These are phyloP conservation scores for Leccinum angustisporum DNA, from an alignment of 1,284 basidiomycete genomes.

Conservation along the genomic window DNA sequence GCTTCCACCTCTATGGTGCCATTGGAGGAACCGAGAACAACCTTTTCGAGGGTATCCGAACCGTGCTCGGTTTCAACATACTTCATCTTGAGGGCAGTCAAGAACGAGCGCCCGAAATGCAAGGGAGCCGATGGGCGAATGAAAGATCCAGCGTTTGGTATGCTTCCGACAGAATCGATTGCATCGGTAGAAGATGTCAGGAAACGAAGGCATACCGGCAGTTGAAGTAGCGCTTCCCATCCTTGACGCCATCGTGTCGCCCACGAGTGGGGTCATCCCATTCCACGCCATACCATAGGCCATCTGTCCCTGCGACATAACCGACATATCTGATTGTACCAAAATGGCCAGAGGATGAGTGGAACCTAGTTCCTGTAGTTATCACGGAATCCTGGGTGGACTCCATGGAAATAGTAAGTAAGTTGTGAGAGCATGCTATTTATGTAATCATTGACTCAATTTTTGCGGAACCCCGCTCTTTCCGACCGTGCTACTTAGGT, in stretches of 20 bases:
- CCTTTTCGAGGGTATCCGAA: conserved; percentile 51
- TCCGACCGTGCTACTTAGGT: neutral
- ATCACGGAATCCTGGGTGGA: conserved; percentile 19
- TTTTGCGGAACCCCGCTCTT: conserved; percentile 6
- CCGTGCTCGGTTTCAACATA: conserved; percentile 68
- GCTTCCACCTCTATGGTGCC: conserved; percentile 86
- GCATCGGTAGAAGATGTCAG: neutral
- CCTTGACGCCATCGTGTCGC: conserved; percentile 84
- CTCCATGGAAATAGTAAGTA: conserved; percentile 13
- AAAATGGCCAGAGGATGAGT: conserved; percentile 43
- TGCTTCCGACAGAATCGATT: conserved; percentile 36
- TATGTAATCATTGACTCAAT: conserved; percentile 17
- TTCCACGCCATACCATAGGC: conserved; percentile 90
- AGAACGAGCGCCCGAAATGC: conserved; percentile 67
- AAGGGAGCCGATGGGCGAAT: conserved; percentile 63
- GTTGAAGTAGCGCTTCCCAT: conserved; percentile 77
- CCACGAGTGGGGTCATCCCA: conserved; percentile 88
- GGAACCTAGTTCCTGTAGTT: conserved; percentile 52
- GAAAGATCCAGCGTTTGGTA: conserved; percentile 68
- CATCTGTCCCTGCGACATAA: conserved; percentile 60
- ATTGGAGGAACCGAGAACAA: conserved; percentile 79
- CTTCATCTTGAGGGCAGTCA: conserved; percentile 72
- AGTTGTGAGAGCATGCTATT: conserved; percentile 1
- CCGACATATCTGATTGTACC: conserved; percentile 78
- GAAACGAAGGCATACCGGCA: conserved; percentile 58